These are phyloP conservation scores for Aegilops bicornis DNA, from an alignment of 176 grass and related monocot genomes.

Conservation along the genomic window DNA sequence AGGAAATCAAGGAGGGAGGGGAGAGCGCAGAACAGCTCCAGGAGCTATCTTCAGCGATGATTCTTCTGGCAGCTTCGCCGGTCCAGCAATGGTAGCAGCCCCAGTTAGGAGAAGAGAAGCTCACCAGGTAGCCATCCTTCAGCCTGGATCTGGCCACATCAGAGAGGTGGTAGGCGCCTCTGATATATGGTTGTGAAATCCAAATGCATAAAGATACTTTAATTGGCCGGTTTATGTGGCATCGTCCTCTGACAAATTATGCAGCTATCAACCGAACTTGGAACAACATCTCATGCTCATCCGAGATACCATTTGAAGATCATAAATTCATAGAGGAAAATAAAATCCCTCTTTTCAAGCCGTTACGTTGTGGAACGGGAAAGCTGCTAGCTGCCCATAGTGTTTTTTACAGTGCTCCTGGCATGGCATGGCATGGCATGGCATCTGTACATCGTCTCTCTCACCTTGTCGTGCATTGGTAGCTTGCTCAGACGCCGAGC, in stretches of 20 bases:
- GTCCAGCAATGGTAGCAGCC: too few species aligned
- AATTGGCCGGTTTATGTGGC: not conserved
- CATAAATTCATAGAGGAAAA: not conserved
- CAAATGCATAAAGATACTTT: not conserved
- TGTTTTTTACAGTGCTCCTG: not conserved
- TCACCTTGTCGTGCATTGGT: not conserved
- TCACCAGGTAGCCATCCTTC: too few species aligned
- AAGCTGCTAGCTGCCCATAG: not conserved
- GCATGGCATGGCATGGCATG: not conserved
- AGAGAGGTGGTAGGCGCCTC: too few species aligned
- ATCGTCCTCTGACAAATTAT: not conserved
- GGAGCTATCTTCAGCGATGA: too few species aligned
- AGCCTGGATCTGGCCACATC: too few species aligned
- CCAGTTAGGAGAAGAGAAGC: too few species aligned
- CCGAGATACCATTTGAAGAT: not conserved
- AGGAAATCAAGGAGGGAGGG: too few species aligned
- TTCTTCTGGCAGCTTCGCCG: too few species aligned
- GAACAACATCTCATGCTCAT: not conserved
- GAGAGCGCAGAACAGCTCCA: too few species aligned
- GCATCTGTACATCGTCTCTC: not conserved
- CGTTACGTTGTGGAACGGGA: not conserved
- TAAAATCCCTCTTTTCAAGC: not conserved
- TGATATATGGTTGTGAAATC: too few species aligned
- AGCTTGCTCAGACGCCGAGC: conserved; percentile 44
- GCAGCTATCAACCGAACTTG: not conserved